Evolutionary conservation across 2,329 filamentous ascomycete genomes (phyloP).

Genomic region (Aspergillus aculeatinus): DNA sequence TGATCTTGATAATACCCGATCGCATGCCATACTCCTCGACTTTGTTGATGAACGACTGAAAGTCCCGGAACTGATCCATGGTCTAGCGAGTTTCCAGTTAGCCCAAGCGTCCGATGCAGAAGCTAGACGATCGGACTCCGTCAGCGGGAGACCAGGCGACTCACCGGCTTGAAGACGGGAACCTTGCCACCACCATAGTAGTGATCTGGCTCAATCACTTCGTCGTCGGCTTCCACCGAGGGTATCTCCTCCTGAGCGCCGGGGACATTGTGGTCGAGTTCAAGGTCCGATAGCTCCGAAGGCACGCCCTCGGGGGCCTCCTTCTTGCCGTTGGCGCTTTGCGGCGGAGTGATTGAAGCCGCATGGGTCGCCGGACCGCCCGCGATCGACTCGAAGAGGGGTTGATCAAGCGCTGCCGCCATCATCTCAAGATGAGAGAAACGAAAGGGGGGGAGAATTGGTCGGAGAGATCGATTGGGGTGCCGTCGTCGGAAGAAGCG

Average conservation of each 20-base stretch:
- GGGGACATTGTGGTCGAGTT: conserved; percentile 34
- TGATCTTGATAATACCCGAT: conserved; percentile 93
- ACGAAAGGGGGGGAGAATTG: conserved; percentile 10
- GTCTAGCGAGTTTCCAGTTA: conserved; percentile 48
- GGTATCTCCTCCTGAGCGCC: conserved; percentile 26
- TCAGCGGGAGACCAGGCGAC: conserved; percentile 31
- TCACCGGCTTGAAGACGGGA: conserved; percentile 84
- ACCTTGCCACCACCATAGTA: conserved; percentile 81
- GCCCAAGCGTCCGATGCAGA: conserved; percentile 2
- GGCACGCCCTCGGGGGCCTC: conserved; percentile 42
- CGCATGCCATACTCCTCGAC: conserved; percentile 96
- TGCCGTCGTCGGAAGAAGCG: conserved; percentile 42
- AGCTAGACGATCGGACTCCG: not conserved
- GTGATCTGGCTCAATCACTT: conserved; percentile 79
- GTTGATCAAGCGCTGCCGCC: conserved; percentile 36
- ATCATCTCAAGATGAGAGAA: conserved; percentile 27
- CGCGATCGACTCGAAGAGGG: conserved; percentile 27
- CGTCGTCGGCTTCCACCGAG: conserved; percentile 62
- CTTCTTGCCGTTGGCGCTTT: conserved; percentile 47
- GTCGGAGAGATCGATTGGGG: conserved; percentile 16
- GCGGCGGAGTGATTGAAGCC: conserved; percentile 44
- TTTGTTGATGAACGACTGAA: conserved; percentile 85
- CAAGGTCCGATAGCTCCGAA: conserved; percentile 44
- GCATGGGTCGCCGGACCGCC: conserved; percentile 27
- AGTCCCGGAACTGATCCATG: conserved; percentile 92